Evolutionary conservation across 1,284 basidiomycete genomes (phyloP), one percentile per base, ranked within the genome.

Genomic region (Ustilago lituana): DNA sequence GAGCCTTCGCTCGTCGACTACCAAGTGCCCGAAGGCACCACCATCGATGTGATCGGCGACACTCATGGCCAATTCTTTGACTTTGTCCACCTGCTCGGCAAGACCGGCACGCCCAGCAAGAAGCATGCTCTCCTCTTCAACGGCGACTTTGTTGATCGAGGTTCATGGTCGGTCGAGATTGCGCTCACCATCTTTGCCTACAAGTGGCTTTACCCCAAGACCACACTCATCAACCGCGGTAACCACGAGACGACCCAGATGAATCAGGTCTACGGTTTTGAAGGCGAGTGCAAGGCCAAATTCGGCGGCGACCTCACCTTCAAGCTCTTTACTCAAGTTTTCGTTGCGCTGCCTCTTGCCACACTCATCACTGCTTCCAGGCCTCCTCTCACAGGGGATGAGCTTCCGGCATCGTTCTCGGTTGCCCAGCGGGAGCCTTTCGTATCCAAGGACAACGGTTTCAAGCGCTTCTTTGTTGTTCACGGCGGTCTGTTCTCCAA

Each of bases 141-240:
- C 55, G 80, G 80, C 45, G 68, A 73, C 62, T 73, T 74, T 68
- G 96, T 98, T 36, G 96, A 99, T 83, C 89, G 96, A 62, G 96
- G 95, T 14, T 94, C 91, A 29, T 97, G 94, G 94, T 93, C 92
- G 10, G 91, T 97, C 59, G 96, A 99, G 84, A 94, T 98, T 56
- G 94, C 94, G 52, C 84, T 98, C 62, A 91, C 91, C 9, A 89
- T 94, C 2, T 92, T 98, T 79, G 93, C 94, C 5, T 97, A 91
- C 85, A 98, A 98, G 86, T 98, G 94, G 75, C 71, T 80, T 44
- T 79, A 77, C 62, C 79, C 80, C 29, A 58, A 72, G 40, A 77
- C 73, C n/a, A 77, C 74, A 3, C 67, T 80, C 24, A 57, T 81
- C 47, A 80, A 80, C 65, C 97, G 95, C 61, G 96, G 95, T 22